A percentile compares a stretch with the other conserved stretches of the same genome.
Conservation (phyloP, 768 basidiomycete genomes). For the Harrya chromipes region DNA sequence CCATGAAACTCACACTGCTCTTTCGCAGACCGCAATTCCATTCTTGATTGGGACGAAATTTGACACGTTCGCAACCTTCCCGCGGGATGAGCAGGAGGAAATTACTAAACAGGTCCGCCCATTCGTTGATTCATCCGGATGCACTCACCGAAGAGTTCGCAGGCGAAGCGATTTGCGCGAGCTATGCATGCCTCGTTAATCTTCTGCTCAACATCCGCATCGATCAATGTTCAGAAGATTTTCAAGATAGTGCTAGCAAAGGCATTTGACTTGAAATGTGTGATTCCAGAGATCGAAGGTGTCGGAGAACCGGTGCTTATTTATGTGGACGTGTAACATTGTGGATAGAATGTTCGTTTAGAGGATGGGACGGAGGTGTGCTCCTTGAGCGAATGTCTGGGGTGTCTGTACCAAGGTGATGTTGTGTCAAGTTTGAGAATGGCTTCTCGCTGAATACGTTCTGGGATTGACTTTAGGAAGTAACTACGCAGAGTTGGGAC, state of each 20-base stretch:
- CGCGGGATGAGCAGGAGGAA: constrained; percentile 97
- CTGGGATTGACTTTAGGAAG: constrained; percentile 17
- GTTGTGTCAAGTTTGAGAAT: constrained; percentile 23
- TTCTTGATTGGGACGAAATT: constrained; percentile 99
- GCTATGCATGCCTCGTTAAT: constrained; percentile 99
- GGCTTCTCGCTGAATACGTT: constrained; percentile 17
- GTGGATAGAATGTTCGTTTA: constrained; percentile 26
- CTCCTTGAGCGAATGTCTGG: constrained; percentile 9
- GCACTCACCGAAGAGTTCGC: constrained; percentile 8
- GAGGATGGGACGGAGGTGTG: constrained; percentile 17
- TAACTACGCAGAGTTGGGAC: constrained; percentile 8
- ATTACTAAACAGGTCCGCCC: constrained; percentile 90
- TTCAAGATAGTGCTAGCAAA: constrained; percentile 98
- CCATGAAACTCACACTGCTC: constrained; percentile 13
- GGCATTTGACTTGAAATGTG: constrained; percentile 98
- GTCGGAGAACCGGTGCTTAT: constrained; percentile 95
- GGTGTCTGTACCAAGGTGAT: constrained; percentile 26
- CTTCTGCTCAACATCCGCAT: constrained; percentile 98
- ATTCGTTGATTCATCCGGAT: constrained; percentile 4
- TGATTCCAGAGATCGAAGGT: constrained; percentile 96
- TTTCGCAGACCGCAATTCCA: constrained; percentile 87
- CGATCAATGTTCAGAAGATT: constrained; percentile 99
- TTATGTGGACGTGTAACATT: constrained; percentile 67
- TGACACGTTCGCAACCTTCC: constrained; percentile 94
- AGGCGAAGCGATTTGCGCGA: constrained; percentile 97